These are phyloP conservation scores for Serendipita indica DNA, from an alignment of 768 basidiomycete genomes.

Conservation along the genomic window DNA sequence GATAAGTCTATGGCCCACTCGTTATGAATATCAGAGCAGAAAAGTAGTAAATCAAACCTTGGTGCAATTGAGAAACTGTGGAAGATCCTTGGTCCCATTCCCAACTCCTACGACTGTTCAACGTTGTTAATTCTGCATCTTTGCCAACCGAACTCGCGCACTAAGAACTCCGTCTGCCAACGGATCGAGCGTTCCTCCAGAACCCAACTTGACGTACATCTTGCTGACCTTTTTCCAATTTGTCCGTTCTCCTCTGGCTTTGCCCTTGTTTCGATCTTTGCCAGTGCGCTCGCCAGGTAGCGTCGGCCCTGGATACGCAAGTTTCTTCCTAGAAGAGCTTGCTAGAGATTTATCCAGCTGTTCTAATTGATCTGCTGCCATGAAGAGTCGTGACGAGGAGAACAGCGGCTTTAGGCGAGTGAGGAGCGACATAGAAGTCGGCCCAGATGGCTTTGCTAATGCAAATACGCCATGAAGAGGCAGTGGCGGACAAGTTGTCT, in stretches of 20 bases:
- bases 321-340: background rate
- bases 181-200: slow-evolving; percentile 92
- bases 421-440: slow-evolving; percentile 81
- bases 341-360: slow-evolving; percentile 9
- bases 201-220: slow-evolving; percentile 64
- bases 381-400: slow-evolving; percentile 61
- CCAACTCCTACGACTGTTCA: slow-evolving; percentile 59
- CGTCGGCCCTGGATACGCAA: background rate
- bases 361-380: slow-evolving; percentile 18
- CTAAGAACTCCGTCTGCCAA: slow-evolving; percentile 94
- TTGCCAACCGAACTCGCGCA: slow-evolving; percentile 24
- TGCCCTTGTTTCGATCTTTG: slow-evolving; percentile 25
- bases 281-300: slow-evolving; percentile 17
- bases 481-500: slow-evolving; percentile 33
- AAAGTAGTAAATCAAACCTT: slow-evolving; percentile 40
- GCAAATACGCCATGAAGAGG: slow-evolving; percentile 78
- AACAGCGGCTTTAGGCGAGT: slow-evolving; percentile 75
- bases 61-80: slow-evolving; percentile 69
- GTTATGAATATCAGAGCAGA: too few species aligned
- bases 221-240: slow-evolving; percentile 13
- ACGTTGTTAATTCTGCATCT: background rate
- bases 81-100: slow-evolving; percentile 75
- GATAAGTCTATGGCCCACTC: slow-evolving; percentile 59
- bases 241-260: slow-evolving; percentile 26
- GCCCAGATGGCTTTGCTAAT: slow-evolving; percentile 81